Evolutionary conservation across 257 asterid genomes (phyloP).

Genomic region (Solanum appendiculatum): DNA sequence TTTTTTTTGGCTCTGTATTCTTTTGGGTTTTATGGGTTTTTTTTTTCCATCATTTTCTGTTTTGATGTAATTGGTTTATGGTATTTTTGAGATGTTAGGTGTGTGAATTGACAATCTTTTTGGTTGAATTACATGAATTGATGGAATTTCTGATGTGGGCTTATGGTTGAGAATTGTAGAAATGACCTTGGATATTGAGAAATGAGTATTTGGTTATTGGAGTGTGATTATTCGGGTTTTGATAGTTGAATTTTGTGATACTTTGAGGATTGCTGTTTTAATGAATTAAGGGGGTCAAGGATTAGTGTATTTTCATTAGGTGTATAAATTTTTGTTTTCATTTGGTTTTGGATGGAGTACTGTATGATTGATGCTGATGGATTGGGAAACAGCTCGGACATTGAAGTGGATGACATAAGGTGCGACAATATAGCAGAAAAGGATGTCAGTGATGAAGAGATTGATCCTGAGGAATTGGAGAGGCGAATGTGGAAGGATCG

Average conservation of each 20-base stretch:
- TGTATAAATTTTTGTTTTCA: background rate
- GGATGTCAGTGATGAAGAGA: slow-evolving; percentile 69
- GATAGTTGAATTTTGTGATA: background rate
- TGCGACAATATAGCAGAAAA: slow-evolving; percentile 36
- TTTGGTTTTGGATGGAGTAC: background rate
- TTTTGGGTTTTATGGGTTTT: background rate
- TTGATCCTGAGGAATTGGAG: slow-evolving; percentile 46
- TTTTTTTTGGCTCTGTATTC: background rate
- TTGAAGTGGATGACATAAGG: slow-evolving; percentile 38
- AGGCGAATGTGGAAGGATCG: slow-evolving; percentile 69
- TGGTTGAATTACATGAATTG: background rate
- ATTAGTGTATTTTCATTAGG: background rate
- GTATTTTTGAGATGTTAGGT: background rate
- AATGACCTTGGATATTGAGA: background rate
- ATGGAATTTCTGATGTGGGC: background rate
- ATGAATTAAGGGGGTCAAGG: background rate
- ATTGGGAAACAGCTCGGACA: slow-evolving; percentile 38
- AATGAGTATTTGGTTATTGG: background rate
- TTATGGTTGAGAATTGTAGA: background rate
- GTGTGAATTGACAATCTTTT: background rate
- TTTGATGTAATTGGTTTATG: background rate
- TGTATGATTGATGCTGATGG: slow-evolving; percentile 9
- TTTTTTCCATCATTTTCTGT: background rate
- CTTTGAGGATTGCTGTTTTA: background rate
- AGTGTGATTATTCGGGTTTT: background rate